Conservation (phyloP, 2,329 filamentous ascomycete species). For the Coleophoma eucalyptorum region DNA sequence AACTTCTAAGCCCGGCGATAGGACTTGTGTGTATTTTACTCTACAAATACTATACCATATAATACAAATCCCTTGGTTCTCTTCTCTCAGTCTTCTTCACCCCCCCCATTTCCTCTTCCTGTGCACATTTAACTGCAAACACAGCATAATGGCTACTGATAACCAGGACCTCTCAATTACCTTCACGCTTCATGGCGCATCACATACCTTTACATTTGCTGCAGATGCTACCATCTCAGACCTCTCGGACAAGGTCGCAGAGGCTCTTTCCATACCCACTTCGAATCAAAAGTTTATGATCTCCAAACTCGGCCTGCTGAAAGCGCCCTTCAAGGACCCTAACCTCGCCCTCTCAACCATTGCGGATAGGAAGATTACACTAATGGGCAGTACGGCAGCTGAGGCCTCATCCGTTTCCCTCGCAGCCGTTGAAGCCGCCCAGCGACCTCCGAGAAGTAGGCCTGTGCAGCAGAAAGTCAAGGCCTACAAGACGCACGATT, state of each 20-base stretch:
- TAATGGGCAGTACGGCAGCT: conserved; percentile 60
- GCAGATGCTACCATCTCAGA: conserved; percentile 48
- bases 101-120: background rate
- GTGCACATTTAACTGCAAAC: background rate
- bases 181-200: conserved; percentile 42
- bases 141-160: conserved; percentile 18
- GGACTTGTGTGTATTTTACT: background rate
- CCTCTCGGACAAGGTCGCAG: conserved; percentile 55
- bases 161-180: conserved; percentile 36
- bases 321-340: conserved; percentile 59
- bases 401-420: conserved; percentile 53
- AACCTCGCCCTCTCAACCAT: conserved; percentile 40
- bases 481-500: conserved; percentile 38
- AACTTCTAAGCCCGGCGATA: conserved; percentile 2
- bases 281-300: conserved; percentile 67
- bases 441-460: conserved; percentile 36
- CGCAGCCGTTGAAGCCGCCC: conserved; percentile 44
- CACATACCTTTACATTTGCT: conserved; percentile 40
- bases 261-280: conserved; percentile 52
- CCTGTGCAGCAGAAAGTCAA: conserved; percentile 30
- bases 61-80: background rate
- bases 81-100: background rate
- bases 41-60: background rate
- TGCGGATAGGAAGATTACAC: conserved; percentile 57
- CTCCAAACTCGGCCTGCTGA: conserved; percentile 61